Evolutionary conservation across 768 basidiomycete species (phyloP).

Genomic region (Pholiota molesta): DNA sequence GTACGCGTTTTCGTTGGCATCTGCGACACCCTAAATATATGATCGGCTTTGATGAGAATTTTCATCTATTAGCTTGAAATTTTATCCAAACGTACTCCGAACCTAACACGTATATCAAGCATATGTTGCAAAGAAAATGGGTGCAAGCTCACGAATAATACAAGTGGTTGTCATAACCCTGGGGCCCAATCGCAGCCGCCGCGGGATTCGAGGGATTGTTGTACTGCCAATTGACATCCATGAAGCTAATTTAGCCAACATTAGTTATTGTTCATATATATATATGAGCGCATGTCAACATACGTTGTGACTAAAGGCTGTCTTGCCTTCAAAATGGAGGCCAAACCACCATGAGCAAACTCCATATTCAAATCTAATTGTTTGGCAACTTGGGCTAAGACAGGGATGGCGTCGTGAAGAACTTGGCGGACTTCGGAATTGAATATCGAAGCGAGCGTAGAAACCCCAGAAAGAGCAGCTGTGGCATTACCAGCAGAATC

Average conservation of each 20-base stretch:
- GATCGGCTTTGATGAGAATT: background rate
- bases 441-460: constrained; percentile 21
- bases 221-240: constrained; percentile 81
- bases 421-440: constrained; percentile 31
- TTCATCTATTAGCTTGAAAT: background rate
- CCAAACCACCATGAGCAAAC: constrained; percentile 16
- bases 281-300: constrained; percentile 8
- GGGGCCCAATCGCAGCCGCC: constrained; percentile 67
- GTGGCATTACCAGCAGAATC: constrained; percentile 26
- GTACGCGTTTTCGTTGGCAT: constrained; percentile 65
- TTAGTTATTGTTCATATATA: constrained; percentile 18
- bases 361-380: constrained; percentile 27
- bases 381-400: constrained; percentile 33
- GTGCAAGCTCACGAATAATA: constrained; percentile 63
- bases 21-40: constrained; percentile 63
- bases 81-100: constrained; percentile 47
- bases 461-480: constrained; percentile 24
- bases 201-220: constrained; percentile 73
- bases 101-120: constrained; percentile 37
- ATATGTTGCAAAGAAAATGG: background rate
- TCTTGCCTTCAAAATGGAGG: constrained; percentile 13
- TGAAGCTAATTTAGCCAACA: constrained; percentile 52
- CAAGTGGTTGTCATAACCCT: constrained; percentile 78
- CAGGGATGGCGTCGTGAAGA: constrained; percentile 38
- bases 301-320: constrained; percentile 40